Evolutionary conservation across 1,139 yeast species (phyloP), one percentile per base, ranked within the genome.

Genomic region (Debaryomycetaceae sp.): DNA sequence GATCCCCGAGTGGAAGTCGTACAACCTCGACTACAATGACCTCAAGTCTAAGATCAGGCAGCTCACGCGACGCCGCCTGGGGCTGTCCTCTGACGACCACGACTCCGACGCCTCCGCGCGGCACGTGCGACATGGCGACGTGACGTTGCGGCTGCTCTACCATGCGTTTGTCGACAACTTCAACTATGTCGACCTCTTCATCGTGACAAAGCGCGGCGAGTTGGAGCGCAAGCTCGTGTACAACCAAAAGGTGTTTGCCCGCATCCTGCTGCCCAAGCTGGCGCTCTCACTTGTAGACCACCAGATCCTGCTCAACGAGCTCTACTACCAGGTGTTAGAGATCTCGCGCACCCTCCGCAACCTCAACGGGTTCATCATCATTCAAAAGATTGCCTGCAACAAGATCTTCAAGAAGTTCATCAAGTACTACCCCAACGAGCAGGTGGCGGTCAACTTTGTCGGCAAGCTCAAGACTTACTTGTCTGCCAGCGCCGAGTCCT

Each of bases 1-100:
- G 7, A 82, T 85, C 23, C 89, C 93, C 2, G 93, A 85, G 58
- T 89, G 96, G 96, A 74, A 74, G 47, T 73, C 76, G 41, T 81
- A 84, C 56, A 85, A 88, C 54, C 66, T 89, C 26, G 89, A 85
- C 50, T 89, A 89, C 54, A 81, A 84, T 44, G 84, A 78, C 33
- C 58, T 88, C 39, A 86, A 86, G 53, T 56, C 59, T 4, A 65
- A 72, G 28, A 82, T 83, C 37, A 71, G 76, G 45, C 45, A 54
- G 27, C 74, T 70, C 18, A 75, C 81, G 2, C 29, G 27, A 19
- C 12, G 19, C n/a, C n/a, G n/a, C n/a, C n/a, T n/a, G 4, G 16
- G 15, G 7, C 11, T 18, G 5, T 6, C 29, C 15, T 23, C 25
- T 6, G 25, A n/a, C 31, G 15, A 25, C 33, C 8, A 4, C 32